Base-by-base conservation (phyloP, 805 yeast genomes). In the Candida maesae region DNA sequence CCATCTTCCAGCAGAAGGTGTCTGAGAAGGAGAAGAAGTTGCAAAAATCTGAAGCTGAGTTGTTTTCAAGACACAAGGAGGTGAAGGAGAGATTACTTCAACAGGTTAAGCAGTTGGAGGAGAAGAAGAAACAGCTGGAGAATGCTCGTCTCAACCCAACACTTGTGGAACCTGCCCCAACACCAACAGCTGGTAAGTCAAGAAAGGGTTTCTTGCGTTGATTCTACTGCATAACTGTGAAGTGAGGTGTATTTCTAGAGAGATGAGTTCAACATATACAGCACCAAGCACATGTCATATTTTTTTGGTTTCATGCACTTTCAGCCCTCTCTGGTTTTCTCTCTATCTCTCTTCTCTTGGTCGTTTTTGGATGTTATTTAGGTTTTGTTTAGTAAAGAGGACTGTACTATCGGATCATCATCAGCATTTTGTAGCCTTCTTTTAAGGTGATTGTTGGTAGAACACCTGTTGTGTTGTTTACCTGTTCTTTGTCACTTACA, bases 1-100 rank as follows among this genome's bases (percentile, higher is more conserved):
- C 81, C 20, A 95, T 93, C 41, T 93, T 93, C 79, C 95, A 90
- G 68, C 93, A 86, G 60, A 93, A 93, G 71, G 99, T 93, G 24
- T 71, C 84, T 44, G 96, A 90, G 67, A 95, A 93, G 79, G 99
- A 93, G 67, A 87, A 89, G 76, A 91, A 91, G 70, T 77, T 93
- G 60, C 96, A 90, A 70, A 86, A 87, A 68, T 87, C 96, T 35
- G 99, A 93, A 70, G 93, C 95, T 43, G 99, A 93, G 66, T 76
- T 93, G 60, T 91, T 91, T 63, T 78, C 93, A 30, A 83, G 95
- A 65, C 99, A 93, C 67, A 87, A 88, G 66, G 98, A 93, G 65
- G 90, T 91, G 91, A 91, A 91, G 67, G 97, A 91, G 60, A 88
- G 87, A 67, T 76, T 93, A 62, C 73, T 84, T 50, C 84, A 84